Percentiles rank a stretch among this genome's conserved stretches.
Evolutionary conservation across 495 filamentous ascomycete genomes (phyloP).

Genomic region (Penicillium canariense): DNA sequence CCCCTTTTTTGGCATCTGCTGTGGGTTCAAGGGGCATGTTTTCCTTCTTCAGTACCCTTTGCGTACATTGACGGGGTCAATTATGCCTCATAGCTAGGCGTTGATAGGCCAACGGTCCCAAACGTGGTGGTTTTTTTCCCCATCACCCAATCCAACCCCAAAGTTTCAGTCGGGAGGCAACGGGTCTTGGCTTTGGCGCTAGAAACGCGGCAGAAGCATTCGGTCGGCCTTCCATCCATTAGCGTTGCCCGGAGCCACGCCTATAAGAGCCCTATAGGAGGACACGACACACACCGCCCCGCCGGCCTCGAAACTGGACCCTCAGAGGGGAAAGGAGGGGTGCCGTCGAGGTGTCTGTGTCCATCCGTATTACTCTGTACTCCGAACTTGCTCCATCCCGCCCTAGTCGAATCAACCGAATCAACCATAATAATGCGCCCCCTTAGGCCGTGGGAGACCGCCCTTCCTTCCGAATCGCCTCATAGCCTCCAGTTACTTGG

Average conservation of each 20-base stretch:
- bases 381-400: neutral
- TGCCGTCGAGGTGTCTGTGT: too few species aligned
- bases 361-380: neutral
- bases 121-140: neutral
- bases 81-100: neutral
- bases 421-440: neutral
- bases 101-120: conserved; percentile 2
- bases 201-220: conserved; percentile 38
- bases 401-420: too few species aligned
- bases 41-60: neutral
- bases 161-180: conserved; percentile 23
- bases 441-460: neutral
- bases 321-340: neutral
- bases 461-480: neutral
- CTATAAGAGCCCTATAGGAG: neutral
- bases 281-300: conserved; percentile 18
- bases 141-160: neutral
- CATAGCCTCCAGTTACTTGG: neutral
- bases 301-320: conserved; percentile 10
- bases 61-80: too few species aligned
- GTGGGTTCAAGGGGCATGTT: neutral
- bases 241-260: conserved; percentile 14
- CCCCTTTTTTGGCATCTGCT: neutral
- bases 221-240: conserved; percentile 20
- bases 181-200: conserved; percentile 36